Percentiles rank a stretch among this genome's conserved stretches.
Evolutionary conservation across 2,329 filamentous ascomycete species (phyloP).

Genomic region (Drechslerella stenobrocha): DNA sequence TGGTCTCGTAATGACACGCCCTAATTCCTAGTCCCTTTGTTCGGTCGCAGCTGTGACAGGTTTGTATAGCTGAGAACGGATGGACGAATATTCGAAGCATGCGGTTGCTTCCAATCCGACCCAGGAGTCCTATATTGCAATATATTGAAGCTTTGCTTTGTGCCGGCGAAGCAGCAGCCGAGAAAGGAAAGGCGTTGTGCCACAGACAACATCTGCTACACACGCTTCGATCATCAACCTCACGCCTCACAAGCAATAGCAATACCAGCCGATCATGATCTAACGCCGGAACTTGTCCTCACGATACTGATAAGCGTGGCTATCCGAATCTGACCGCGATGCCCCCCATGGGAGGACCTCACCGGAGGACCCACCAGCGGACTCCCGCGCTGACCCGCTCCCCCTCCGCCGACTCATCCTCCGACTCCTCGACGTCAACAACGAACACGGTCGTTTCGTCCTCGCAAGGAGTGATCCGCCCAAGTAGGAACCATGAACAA

Average conservation of each 20-base stretch:
- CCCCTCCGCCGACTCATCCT: conserved; percentile 44
- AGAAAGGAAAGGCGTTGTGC: conserved; percentile 30
- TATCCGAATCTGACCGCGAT: conserved; percentile 34
- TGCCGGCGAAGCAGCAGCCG: neutral
- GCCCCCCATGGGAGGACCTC: conserved; percentile 33
- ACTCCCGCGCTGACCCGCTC: conserved; percentile 42
- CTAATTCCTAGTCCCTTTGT: too few relatives aligned
- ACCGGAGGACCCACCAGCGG: conserved; percentile 46
- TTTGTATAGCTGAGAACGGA: too few relatives aligned
- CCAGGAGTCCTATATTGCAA: too few relatives aligned
- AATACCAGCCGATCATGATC: conserved; percentile 12
- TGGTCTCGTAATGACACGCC: too few relatives aligned
- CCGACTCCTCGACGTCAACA: conserved; percentile 44
- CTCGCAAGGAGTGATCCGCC: conserved; percentile 28
- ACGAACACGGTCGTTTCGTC: conserved; percentile 38
- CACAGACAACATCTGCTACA: conserved; percentile 8
- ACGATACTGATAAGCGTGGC: conserved; percentile 19
- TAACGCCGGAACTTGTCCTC: conserved; percentile 16
- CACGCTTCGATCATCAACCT: conserved; percentile 18
- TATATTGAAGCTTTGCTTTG: neutral
- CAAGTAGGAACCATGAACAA: conserved; percentile 38
- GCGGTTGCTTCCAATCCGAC: too few relatives aligned
- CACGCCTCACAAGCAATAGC: conserved; percentile 20
- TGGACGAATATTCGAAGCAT: too few relatives aligned
- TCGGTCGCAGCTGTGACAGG: too few relatives aligned